A percentile compares a stretch with the other conserved stretches of the same genome.
Evolutionary conservation across 2,329 filamentous ascomycete species (phyloP).

Genomic region (Hypoxylon sp.): DNA sequence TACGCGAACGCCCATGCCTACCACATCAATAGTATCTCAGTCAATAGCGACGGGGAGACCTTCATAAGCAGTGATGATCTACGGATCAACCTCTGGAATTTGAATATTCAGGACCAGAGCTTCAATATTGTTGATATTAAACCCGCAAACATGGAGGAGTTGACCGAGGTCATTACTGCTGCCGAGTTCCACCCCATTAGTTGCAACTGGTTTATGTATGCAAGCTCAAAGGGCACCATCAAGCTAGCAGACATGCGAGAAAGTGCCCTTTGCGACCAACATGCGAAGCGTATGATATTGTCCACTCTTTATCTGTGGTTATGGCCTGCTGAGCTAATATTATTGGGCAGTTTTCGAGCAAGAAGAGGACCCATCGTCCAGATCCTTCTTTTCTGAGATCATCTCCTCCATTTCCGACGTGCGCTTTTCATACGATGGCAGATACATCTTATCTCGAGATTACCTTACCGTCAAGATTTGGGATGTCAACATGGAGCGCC

Average conservation of each 20-base stretch:
- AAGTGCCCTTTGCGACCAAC: constrained; percentile 94
- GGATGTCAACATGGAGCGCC: constrained; percentile 99
- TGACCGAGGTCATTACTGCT: constrained; percentile 98
- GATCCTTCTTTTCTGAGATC: constrained; percentile 99
- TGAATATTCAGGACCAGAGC: constrained; percentile 99
- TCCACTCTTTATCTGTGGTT: constrained; percentile 25
- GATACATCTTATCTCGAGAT: constrained; percentile 97
- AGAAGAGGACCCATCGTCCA: constrained; percentile 96
- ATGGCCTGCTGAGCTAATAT: constrained; percentile 45
- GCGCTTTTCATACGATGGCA: constrained; percentile 94
- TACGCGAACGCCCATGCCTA: constrained; percentile 99
- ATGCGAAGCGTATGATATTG: constrained; percentile 82
- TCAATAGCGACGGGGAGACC: constrained; percentile 98
- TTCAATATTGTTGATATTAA: constrained; percentile 99
- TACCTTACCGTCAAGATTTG: constrained; percentile 99
- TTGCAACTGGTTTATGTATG: constrained; percentile 99
- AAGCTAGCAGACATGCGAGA: constrained; percentile 99
- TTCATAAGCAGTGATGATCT: constrained; percentile 99
- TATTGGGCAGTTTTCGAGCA: constrained; percentile 88
- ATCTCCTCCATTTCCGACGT: constrained; percentile 99
- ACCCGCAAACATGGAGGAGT: constrained; percentile 99
- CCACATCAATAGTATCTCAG: constrained; percentile 99
- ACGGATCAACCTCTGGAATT: constrained; percentile 98
- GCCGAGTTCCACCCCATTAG: constrained; percentile 97
- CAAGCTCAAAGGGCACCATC: constrained; percentile 98